Conservation (phyloP, 2,329 filamentous ascomycete species). For the Magnaporthiopsis rhizophila region DNA sequence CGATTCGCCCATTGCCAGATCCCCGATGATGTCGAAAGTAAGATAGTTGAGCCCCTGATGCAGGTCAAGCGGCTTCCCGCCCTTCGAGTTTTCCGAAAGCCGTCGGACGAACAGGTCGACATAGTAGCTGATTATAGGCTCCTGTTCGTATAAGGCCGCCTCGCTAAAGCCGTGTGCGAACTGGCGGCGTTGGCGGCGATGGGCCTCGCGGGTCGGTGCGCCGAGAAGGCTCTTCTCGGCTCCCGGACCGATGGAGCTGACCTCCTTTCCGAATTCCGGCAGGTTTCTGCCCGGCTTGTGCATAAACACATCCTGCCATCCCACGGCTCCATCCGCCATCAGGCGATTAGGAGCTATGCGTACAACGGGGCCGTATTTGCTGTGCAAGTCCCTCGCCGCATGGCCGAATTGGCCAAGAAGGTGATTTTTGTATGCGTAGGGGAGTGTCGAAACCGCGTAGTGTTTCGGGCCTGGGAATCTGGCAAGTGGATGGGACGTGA, state of each 20-base stretch:
- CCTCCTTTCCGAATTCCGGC: background rate
- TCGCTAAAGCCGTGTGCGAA: constrained; percentile 20
- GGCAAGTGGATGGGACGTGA: no score
- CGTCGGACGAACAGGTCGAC: constrained; percentile 14
- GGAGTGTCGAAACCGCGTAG: no score
- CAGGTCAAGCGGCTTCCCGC: constrained; percentile 10
- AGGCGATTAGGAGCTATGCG: background rate
- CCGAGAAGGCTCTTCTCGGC: background rate
- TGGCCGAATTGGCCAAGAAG: no score
- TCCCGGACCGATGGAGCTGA: no score
- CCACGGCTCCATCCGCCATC: background rate
- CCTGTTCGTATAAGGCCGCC: constrained; percentile 17
- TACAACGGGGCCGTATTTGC: background rate
- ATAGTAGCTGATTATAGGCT: constrained; percentile 15
- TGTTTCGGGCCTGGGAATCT: no score
- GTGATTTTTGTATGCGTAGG: no score
- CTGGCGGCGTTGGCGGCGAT: constrained; percentile 15
- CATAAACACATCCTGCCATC: background rate
- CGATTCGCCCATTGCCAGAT: constrained; percentile 11
- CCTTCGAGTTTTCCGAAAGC: constrained; percentile 12
- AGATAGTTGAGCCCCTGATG: constrained; percentile 19
- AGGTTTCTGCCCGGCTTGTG: no score
- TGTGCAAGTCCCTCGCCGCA: no score
- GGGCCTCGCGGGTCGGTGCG: constrained; percentile 22
- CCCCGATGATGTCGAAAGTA: constrained; percentile 11